Base-by-base conservation (phyloP, 1,284 basidiomycete genomes). In the Leucoagaricus sp. region DNA sequence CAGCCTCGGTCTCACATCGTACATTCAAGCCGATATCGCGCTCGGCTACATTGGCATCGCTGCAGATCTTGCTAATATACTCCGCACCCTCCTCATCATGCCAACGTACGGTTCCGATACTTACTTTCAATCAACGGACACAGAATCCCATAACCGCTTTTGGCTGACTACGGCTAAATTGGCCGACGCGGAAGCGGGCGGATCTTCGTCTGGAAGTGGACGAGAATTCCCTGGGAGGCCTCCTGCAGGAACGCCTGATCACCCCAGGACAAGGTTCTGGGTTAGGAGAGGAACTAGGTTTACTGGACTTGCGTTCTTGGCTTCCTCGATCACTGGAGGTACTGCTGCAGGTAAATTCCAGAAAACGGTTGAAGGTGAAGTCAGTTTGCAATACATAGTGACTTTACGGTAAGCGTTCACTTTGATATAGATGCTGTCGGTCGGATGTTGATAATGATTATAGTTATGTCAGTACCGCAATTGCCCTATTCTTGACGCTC, bases 11-110 rank as follows among this genome's bases (percentile, higher is more conserved):
- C 57, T 72, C 9, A 28, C 61, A 7, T 64, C 63, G 10, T 73
- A 72, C 54, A 64, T 68, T 62, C 69, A 73, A 64, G 17, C 64
- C 34, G 68, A 65, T 29, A 67, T 72, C 41, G 69, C 62, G 2
- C 26, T 70, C 38, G 70, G 72, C 1, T 71, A 63, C 52, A 65
- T 71, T 23, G 64, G 65, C 25, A 69, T 72, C 45, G 64, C 67
- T 13, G 61, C 60, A 46, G 69, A 71, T 54, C 56, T 71, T 6
- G 63, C 66, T 42, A 67, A 65, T 49, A 52, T 72, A 33, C 48
- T 71, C 6, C 64, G 69, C 9, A 68, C 67, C 49, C 50, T 72
- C n/a, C 60, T 74, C 8, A 61, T 73, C 7, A 71, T 69, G 49
- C 59, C 72, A 5, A 72, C 71, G 1, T 72, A 65, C 56, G 68